A percentile compares a stretch with the other conserved stretches of the same genome.
Evolutionary conservation across 768 basidiomycete genomes (phyloP).

Genomic region (Leccinum broughii): DNA sequence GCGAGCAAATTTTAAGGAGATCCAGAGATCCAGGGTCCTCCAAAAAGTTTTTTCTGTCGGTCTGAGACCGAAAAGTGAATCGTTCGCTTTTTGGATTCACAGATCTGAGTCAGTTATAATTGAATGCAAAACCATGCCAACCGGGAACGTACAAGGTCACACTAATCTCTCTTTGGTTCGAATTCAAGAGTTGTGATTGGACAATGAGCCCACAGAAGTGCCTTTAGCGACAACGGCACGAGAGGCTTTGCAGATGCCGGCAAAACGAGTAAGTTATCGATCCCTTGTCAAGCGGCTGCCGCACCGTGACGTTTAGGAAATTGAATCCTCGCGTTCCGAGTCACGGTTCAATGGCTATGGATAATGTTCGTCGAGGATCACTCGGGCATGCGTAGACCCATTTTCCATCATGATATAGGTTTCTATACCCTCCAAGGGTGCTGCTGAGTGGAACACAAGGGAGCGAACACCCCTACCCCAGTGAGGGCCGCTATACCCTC

Average conservation of each 20-base stretch:
- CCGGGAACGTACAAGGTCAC: neutral
- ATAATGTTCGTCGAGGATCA: slow-evolving; percentile 49
- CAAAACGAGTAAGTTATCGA: no score
- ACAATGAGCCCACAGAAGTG: no score
- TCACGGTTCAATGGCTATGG: slow-evolving; percentile 1
- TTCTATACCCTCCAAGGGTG: slow-evolving; percentile 47
- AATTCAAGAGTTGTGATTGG: no score
- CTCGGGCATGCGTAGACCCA: slow-evolving; percentile 55
- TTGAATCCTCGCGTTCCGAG: neutral
- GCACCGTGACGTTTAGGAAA: neutral
- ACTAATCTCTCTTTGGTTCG: no score
- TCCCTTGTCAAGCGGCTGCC: neutral
- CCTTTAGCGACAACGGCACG: no score
- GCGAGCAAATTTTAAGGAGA: no score
- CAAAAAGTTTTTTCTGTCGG: no score
- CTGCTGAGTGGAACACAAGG: slow-evolving; percentile 52
- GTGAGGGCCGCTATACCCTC: slow-evolving; percentile 48
- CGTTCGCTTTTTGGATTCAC: no score
- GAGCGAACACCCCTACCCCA: slow-evolving; percentile 73
- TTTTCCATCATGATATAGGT: slow-evolving; percentile 68
- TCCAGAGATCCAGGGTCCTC: no score
- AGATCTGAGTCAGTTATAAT: neutral
- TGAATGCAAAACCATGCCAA: no score
- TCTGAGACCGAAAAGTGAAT: no score
- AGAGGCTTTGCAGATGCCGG: no score